phyloP scores from a whole-genome alignment of 148 eudicot genomes.

The Suaeda aralocaspica region DNA sequence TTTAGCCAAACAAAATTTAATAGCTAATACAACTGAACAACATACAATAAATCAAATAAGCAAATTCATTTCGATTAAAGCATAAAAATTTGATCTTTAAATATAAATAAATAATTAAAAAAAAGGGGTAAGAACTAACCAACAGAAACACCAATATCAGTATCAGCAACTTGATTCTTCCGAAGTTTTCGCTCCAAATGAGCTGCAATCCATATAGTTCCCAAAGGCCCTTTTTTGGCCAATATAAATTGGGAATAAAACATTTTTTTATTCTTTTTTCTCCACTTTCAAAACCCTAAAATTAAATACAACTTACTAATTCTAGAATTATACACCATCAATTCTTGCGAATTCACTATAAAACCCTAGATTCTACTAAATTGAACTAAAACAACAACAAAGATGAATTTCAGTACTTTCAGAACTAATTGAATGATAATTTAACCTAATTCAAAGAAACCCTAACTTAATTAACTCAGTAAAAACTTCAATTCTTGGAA shows the following conservation, averaged over 20 bases:
- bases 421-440: background rate
- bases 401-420: background rate
- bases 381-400: background rate
- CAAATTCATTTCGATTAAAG: background rate
- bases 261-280: slow-evolving; percentile 38
- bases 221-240: slow-evolving; percentile 93
- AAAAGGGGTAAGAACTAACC: slow-evolving; percentile 40
- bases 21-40: too few relatives aligned
- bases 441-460: background rate
- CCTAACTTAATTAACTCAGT: slow-evolving; percentile 14
- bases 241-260: slow-evolving; percentile 93
- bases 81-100: too few relatives aligned
- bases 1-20: too few relatives aligned
- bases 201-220: slow-evolving; percentile 95
- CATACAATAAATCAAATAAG: background rate
- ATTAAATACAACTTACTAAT: slow-evolving; percentile 17
- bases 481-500: slow-evolving; percentile 2
- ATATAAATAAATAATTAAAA: background rate
- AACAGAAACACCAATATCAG: slow-evolving; percentile 88
- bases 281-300: slow-evolving; percentile 22
- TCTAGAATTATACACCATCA: background rate
- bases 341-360: slow-evolving; percentile 11
- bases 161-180: slow-evolving; percentile 93
- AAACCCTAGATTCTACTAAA: background rate
- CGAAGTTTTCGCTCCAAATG: slow-evolving; percentile 92